Base-by-base conservation (phyloP, 768 basidiomycete species). In the Boletus rubescentipes region DNA sequence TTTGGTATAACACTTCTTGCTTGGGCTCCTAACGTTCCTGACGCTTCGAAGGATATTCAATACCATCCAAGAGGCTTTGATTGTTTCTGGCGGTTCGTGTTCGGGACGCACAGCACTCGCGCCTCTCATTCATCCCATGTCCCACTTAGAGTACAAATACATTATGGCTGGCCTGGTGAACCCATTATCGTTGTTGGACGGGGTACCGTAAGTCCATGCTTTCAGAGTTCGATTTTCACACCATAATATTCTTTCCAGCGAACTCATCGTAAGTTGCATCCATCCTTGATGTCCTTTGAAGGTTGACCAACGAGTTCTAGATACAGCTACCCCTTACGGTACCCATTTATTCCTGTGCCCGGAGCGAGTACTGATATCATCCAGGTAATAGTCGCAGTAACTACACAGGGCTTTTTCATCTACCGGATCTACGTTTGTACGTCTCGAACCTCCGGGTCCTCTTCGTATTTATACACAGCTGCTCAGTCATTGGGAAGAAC, bases 401-500 rank as follows among this genome's bases (percentile, higher is more conserved):
- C 18, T 4, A 45, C 52, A 2, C 60, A 62, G 9, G 51, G 49
- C 7, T 62, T 49, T 39, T 59, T 62, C 23, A 29, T 59, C 18
- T 15, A 59, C 26, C 49, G 61, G 16, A 49, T 62, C 11, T 62
- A 63, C 15, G 0, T 47, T 16, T 51, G 61, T 63, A 11, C 15
- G 50, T 52, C 1, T 37, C 0, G 16, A 14, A 14, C 7, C 6
- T 9, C 18, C 1, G 5, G 2, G 10, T 15, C 14, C n/a, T 12
- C 34, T 32, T 31, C 5, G n/a, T n/a, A 7, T 26, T 12, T 18
- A 20, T 23, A 60, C 35, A 63, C 23, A 7, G 6, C 0, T 12
- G 2, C 14, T n/a, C 11, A 63, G 61, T 62, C 6, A 49, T 32
- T 9, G 48, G 36, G 11, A 60, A 34, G 42, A 53, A 49, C 6